Evolutionary conservation across 345 rosid species (phyloP), one percentile per base, ranked within the genome.

Genomic region (Linum tenue): DNA sequence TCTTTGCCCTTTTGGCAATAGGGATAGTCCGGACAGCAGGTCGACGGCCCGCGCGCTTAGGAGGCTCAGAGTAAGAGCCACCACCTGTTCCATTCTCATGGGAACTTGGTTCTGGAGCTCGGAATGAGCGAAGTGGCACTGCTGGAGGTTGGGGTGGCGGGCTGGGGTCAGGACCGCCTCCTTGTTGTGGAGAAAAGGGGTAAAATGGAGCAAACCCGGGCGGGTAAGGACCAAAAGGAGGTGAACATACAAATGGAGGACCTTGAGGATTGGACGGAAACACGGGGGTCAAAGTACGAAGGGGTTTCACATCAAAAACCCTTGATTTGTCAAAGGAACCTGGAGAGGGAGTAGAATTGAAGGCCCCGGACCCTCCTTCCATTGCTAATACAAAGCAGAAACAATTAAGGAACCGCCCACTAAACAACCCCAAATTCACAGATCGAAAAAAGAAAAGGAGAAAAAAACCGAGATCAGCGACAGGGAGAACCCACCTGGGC

Each of bases 301-400:
- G 67, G 2, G 98, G 98, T 74, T 81, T 84, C 42, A 89, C 84
- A 75, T 91, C 96, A 70, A 84, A 75, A 51, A 91, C 96, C 70
- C 79, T 78, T 0, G 85, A 76, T 70, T 84, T 91, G 68, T 89
- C 90, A 55, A 61, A 56, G 59, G 65, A 65, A 68, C 58, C 42
- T n/a, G 77, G n/a, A 55, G 9, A 5, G 10, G 73, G 69, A 61
- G 39, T 60, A 63, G 74, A 53, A 60, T 67, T 62, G 59, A 16
- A 48, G 53, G 53, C 50, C 60, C 78, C 77, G n/a, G 69, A 74
- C 57, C 69, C 78, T 48, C 82, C 79, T 67, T 80, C 88, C 94
- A 87, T 85, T 44, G 2, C 58, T 9, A 48, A 9, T 9, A 48
- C 53, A 9, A 10, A 9, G 7, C 14, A 12, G 14, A 15, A 15